Base-by-base conservation (phyloP, 2,329 filamentous ascomycete species). In the Cryoendolithus antarcticus region DNA sequence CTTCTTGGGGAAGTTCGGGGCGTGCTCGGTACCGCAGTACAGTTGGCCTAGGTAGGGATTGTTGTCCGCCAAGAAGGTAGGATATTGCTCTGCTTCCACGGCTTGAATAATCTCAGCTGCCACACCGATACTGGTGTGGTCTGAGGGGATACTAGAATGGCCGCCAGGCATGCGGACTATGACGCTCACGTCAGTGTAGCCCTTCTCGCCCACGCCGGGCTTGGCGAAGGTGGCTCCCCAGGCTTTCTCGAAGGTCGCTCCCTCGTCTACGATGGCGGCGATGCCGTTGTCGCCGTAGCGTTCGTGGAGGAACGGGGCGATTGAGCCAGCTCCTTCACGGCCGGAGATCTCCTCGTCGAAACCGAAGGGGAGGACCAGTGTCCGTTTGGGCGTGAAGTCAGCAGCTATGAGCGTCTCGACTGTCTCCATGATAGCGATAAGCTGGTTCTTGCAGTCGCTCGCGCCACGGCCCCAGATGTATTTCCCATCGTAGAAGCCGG, bases 41-140 rank as follows among this genome's bases (percentile, higher is more conserved):
- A 80, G 60, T 42, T 73, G 64, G 37, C 67, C 62, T 44, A 77
- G 66, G 19, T 73, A 67, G 0, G 76, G 75, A 35, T 74, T 74
- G 10, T 65, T 59, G 7, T 67, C 58, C 9, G 66, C 60, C 3
- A 74, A 60, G 28, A 59, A 60, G 2, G 75, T 70, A 3, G 64
- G 57, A 54, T 74, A 80, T 0, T 73, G 65, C 30, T 72, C 62
- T 2, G 64, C 58, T 51, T 84, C 80, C 2, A 84, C 71, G 11
- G 67, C 59, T n/a, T 70, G 67, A 42, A 83, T 69, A 30, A 83
- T 69, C 51, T 84, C 75, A 7, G 74, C 67, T 40, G 79, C 65
- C 45, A 84, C 77, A 5, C 80, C 80, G 38, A 84, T 82, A 8
- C 75, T 76, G 0, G 78, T 83, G 56, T 84, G 78, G 1, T 73